Evolutionary conservation across 2,329 filamentous ascomycete genomes (phyloP), one percentile per base, ranked within the genome.

Genomic region (Neonectria faginata): DNA sequence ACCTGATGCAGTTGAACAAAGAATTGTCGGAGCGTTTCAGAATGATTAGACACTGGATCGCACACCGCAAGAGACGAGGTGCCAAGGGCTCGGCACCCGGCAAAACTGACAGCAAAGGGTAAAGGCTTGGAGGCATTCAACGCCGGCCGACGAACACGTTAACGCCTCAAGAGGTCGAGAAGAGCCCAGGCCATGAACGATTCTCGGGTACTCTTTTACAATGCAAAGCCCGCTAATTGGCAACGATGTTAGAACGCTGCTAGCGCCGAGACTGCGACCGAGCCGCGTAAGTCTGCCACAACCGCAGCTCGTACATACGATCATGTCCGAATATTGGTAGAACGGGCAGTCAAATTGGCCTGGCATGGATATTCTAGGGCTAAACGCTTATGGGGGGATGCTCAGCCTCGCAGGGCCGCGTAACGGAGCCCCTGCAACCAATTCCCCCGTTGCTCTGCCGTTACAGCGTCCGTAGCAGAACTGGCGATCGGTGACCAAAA

Each of bases 341-440:
- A n/a, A 16, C 22, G 2, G 20, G 44, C 14, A 25, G 11, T 11
- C 14, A 48, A 27, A 6, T 39, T 39, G 45, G 14, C 25, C 22
- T 9, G 27, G 48, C 48, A 20, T 51, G 48, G 48, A 51, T 36
- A 11, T 10, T 48, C 29, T 47, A 33, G 33, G 41, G 54, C 39
- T 42, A 25, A 51, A 48, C n/a, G 44, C 20, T 53, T 61, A n/a
- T n/a, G 60, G 61, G 59, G 47, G 18, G 22, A 41, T 63, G 67
- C 72, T 72, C 70, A 74, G 72, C 71, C 72, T 72, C 70, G 31
- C 53, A 54, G 27, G 65, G 67, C 66, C 67, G 65, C 67, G 67
- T 66, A 68, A 65, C 44, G 16, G 10, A 16, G 31, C 47, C 39
- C 10, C 8, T 39, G 31, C 39, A 11, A 25, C 25, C 45, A 41